Evolutionary conservation across 2,329 filamentous ascomycete genomes (phyloP), one percentile per base, ranked within the genome.

Genomic region (Aureobasidium vineae): DNA sequence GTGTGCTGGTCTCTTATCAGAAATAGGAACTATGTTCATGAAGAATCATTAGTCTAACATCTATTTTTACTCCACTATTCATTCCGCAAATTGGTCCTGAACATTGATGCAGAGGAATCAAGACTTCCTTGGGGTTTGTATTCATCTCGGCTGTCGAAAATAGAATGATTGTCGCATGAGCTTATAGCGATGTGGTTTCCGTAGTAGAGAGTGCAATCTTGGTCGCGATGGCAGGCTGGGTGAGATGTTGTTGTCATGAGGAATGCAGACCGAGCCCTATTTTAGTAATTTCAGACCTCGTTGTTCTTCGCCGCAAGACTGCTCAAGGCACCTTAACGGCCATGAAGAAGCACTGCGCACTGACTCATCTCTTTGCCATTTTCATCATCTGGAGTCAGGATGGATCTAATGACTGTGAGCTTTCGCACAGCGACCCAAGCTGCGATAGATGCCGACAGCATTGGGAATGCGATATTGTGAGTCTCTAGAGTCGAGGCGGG

Each of bases 41-140:
- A 71, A 53, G 69, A 67, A 73, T 78, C 72, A 71, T 77, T 74
- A 79, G 77, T 78, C 77, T 79, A 78, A 79, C 77, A 79, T 79
- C 77, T 78, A 40, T 70, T 69, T 67, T 66, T 59, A 38, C 41
- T 66, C 61, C 50, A 53, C 43, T 54, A 53, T 54, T 73, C 70
- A 72, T 73, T 70, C 67, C 40, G 15, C 19, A 63, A 65, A 43
- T 15, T 16, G 7, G 23, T 43, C 38, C 7, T 21, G 28, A 19
- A 26, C 5, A 11, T n/a, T 11, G 10, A 15, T 19, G 7, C 5
- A 57, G 21, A 41, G 15, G 23, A 16, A 6, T 31, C 7, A 23
- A n/a, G 23, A 31, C 53, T n/a, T n/a, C n/a, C 19, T 28, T 41
- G n/a, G 5, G 1, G 16, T 38, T 5, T 36, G 31, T 15, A 54